phyloP scores from a whole-genome alignment of 2,329 filamentous ascomycete genomes.

The Colletotrichum gloeosporioides region DNA sequence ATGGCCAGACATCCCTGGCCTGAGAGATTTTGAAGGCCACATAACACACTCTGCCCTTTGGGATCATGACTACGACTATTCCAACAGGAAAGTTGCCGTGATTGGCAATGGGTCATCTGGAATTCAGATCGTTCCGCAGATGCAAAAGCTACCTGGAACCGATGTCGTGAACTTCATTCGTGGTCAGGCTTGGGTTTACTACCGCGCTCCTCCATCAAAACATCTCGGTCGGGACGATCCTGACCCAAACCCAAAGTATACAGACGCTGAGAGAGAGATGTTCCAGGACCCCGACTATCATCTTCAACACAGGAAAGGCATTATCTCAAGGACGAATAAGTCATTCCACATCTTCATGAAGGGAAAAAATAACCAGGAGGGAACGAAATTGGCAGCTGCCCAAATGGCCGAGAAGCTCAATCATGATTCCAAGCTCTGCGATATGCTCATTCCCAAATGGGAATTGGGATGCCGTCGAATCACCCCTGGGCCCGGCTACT shows the following conservation, averaged over 20 bases:
- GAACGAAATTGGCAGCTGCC: slow-evolving; percentile 51
- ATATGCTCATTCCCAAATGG: slow-evolving; percentile 30
- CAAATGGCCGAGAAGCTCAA: slow-evolving; percentile 46
- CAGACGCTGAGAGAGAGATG: slow-evolving; percentile 48
- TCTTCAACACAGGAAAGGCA: slow-evolving; percentile 50
- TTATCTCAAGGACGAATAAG: slow-evolving; percentile 28
- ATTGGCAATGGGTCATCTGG: slow-evolving; percentile 39
- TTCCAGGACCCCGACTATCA: slow-evolving; percentile 59
- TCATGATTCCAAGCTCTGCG: slow-evolving; percentile 42
- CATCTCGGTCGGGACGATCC: slow-evolving; percentile 31
- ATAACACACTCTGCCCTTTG: slow-evolving; percentile 40
- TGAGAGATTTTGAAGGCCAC: slow-evolving; percentile 40
- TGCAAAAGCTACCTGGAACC: slow-evolving; percentile 31
- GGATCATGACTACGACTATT: slow-evolving; percentile 31
- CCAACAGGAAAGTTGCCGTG: slow-evolving; percentile 37
- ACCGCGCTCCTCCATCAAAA: slow-evolving; percentile 34
- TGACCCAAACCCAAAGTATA: slow-evolving; percentile 29
- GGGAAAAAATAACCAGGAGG: slow-evolving; percentile 18
- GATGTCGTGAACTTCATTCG: slow-evolving; percentile 38
- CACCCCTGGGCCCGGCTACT: slow-evolving; percentile 25
- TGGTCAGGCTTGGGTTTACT: slow-evolving; percentile 40
- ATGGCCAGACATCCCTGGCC: slow-evolving; percentile 50
- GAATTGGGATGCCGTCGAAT: slow-evolving; percentile 25
- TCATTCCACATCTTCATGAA: slow-evolving; percentile 43
- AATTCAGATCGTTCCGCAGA: slow-evolving; percentile 34